Conservation (phyloP, 306 rosid species). For the Vigna angularis region DNA sequence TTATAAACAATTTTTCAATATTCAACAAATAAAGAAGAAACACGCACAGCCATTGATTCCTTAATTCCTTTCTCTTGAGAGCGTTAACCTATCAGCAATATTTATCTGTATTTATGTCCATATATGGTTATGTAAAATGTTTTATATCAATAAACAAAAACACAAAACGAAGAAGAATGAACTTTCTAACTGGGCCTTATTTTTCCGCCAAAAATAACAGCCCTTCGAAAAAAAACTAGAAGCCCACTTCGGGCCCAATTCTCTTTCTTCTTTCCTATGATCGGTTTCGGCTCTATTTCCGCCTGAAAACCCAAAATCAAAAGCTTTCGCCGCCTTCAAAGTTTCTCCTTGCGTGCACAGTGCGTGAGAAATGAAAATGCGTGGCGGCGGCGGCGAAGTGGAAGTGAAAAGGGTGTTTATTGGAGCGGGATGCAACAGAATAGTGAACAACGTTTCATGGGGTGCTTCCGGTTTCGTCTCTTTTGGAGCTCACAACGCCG, state of each 20-base stretch:
- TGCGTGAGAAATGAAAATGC: constrained; percentile 39
- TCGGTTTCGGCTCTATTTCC: constrained; percentile 8
- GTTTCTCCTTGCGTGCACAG: background rate
- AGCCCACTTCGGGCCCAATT: constrained; percentile 29
- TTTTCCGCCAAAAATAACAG: no score
- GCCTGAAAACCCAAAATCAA: constrained; percentile 41
- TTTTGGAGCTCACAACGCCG: constrained; percentile 92
- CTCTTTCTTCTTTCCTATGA: constrained; percentile 5
- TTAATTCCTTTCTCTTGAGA: no score
- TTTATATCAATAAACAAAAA: no score
- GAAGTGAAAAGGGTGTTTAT: constrained; percentile 74
- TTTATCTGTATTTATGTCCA: no score
- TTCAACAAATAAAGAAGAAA: no score
- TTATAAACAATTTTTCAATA: no score
- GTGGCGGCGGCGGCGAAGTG: constrained; percentile 21
- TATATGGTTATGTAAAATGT: no score
- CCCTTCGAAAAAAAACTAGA: no score
- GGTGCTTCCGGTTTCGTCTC: constrained; percentile 89
- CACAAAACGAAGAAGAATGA: no score
- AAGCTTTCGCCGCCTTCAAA: constrained; percentile 42
- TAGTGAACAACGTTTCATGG: constrained; percentile 92
- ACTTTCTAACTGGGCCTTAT: no score
- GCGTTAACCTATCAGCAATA: no score
- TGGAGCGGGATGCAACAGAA: constrained; percentile 93
- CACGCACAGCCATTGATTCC: no score